Evolutionary conservation across 2,329 filamentous ascomycete species (phyloP).

Genomic region (Trichophyton verrucosum): DNA sequence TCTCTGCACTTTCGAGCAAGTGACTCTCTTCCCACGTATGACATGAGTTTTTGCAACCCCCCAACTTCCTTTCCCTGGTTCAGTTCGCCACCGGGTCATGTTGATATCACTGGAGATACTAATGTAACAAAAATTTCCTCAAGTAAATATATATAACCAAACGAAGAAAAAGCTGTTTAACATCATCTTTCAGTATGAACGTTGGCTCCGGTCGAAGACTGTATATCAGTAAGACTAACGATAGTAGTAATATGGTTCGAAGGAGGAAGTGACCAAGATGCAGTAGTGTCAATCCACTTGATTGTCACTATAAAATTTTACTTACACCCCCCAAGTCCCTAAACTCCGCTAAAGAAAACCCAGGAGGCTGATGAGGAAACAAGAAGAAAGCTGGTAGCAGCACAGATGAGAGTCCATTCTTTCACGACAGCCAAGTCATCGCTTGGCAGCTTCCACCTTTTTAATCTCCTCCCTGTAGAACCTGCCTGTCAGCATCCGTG

Average conservation of each 20-base stretch:
- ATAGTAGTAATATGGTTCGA: not conserved
- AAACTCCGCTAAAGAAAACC: conserved; percentile 3
- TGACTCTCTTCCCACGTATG: conserved; percentile 17
- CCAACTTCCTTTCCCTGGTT: not conserved
- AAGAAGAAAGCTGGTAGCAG: not conserved
- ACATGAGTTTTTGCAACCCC: not conserved
- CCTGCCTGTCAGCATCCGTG: not conserved
- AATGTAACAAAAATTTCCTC: not conserved
- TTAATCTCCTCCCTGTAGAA: conserved; percentile 62
- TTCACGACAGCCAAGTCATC: conserved; percentile 5
- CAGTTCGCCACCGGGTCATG: not conserved
- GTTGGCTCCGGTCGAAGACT: not conserved
- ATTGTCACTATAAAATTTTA: conserved; percentile 1
- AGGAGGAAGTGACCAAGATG: not conserved
- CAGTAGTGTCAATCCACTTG: not conserved
- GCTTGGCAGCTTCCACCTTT: conserved; percentile 60
- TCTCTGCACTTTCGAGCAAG: conserved; percentile 73
- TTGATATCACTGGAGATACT: not conserved
- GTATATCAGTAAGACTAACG: not conserved
- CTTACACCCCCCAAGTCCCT: not conserved
- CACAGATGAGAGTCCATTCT: not conserved
- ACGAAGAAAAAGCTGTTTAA: not conserved
- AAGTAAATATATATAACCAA: not conserved
- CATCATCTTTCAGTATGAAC: not conserved
- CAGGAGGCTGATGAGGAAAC: not conserved